These are phyloP conservation scores for Arctostaphylos glauca DNA, from an alignment of 148 eudicot species.

Conservation along the genomic window DNA sequence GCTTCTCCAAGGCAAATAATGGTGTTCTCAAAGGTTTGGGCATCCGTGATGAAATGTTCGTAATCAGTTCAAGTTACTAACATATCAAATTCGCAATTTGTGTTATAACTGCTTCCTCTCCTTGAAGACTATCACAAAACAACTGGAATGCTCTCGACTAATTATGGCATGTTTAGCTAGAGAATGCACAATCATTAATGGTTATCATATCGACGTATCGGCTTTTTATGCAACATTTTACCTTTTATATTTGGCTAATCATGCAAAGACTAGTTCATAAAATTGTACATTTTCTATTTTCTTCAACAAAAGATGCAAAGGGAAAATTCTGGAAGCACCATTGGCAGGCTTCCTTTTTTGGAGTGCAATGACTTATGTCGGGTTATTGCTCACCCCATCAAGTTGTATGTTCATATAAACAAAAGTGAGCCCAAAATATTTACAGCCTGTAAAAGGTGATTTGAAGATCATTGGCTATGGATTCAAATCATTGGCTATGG, in stretches of 20 bases:
- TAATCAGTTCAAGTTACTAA: not conserved
- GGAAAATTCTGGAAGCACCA: not conserved
- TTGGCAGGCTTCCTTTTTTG: not conserved
- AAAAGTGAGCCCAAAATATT: not conserved
- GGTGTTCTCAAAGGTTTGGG: not conserved
- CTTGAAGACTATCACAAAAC: not conserved
- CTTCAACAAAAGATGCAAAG: not conserved
- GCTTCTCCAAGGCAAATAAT: not conserved
- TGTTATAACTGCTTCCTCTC: not conserved
- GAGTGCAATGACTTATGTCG: not conserved
- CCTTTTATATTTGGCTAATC: not conserved
- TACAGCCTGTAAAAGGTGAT: conserved; percentile 14
- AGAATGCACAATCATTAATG: not conserved
- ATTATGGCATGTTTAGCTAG: not conserved
- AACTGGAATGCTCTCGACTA: not conserved
- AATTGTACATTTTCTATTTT: not conserved
- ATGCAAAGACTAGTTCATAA: not conserved
- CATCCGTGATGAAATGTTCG: not conserved
- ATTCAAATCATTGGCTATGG: not conserved
- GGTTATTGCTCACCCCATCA: not conserved
- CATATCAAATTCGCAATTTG: not conserved
- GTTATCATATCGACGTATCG: not conserved
- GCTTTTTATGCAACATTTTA: not conserved
- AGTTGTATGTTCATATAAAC: not conserved
- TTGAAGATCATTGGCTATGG: not conserved